Evolutionary conservation across 305 asterid genomes (phyloP).

Genomic region (Fraxinus albicans): DNA sequence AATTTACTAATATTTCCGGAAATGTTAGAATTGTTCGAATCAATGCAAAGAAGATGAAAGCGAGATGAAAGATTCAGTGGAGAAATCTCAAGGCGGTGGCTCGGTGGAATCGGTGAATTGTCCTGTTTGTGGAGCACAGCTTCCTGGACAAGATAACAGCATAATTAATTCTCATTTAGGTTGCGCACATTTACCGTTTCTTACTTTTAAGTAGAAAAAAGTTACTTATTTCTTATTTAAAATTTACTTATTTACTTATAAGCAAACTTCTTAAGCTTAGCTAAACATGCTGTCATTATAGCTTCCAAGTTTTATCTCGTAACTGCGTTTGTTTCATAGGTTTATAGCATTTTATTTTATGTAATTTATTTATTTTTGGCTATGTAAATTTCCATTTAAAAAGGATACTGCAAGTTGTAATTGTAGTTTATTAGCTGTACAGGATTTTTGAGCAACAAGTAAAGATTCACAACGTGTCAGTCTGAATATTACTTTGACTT

Average conservation of each 20-base stretch:
- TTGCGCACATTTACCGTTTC: conserved; percentile 7
- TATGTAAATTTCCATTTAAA: neutral
- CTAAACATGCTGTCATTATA: neutral
- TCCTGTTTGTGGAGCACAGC: conserved; percentile 64
- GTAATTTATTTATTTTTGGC: neutral
- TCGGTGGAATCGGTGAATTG: conserved; percentile 50
- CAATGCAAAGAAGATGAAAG: conserved; percentile 18
- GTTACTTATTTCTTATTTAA: neutral
- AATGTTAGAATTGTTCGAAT: conserved; percentile 31
- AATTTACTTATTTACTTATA: neutral
- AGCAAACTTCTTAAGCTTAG: neutral
- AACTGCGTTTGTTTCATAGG: neutral
- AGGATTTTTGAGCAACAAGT: neutral
- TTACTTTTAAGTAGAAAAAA: neutral
- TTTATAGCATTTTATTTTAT: neutral
- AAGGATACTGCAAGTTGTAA: neutral
- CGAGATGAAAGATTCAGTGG: conserved; percentile 29
- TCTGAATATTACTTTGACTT: neutral
- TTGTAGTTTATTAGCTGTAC: neutral
- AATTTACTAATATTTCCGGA: neutral
- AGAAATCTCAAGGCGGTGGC: conserved; percentile 19
- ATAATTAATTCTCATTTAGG: conserved; percentile 82
- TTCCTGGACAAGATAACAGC: conserved; percentile 49
- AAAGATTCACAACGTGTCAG: neutral
- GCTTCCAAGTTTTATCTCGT: neutral